phyloP scores from a whole-genome alignment of 305 asterid species.

The Lippia alba region DNA sequence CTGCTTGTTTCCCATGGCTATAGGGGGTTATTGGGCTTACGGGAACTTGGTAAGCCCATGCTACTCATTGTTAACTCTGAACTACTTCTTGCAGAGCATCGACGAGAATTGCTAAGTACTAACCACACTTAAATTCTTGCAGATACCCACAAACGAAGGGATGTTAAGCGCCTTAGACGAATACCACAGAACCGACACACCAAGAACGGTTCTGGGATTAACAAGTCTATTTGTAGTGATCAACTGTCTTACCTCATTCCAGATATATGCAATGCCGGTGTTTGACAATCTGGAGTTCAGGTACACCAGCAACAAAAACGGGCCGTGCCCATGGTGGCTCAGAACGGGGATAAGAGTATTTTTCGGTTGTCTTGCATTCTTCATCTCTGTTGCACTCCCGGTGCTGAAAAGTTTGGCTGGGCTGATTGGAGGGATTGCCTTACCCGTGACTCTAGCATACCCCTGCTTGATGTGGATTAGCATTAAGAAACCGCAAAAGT shows the following conservation, averaged over 20 bases:
- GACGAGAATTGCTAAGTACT: neutral
- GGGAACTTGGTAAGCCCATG: slow-evolving; percentile 60
- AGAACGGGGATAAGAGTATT: slow-evolving; percentile 52
- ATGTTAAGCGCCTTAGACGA: slow-evolving; percentile 62
- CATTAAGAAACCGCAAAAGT: slow-evolving; percentile 65
- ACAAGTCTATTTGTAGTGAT: slow-evolving; percentile 68
- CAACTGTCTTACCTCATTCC: slow-evolving; percentile 82
- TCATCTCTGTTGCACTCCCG: slow-evolving; percentile 82
- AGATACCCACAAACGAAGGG: slow-evolving; percentile 82
- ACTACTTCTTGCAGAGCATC: no score
- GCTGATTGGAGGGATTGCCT: slow-evolving; percentile 73
- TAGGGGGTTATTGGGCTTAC: slow-evolving; percentile 91
- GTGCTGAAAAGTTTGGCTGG: slow-evolving; percentile 78
- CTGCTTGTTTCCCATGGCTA: slow-evolving; percentile 86
- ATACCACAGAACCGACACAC: slow-evolving; percentile 60
- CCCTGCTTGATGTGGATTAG: slow-evolving; percentile 86
- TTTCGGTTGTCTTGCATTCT: slow-evolving; percentile 70
- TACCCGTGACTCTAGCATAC: slow-evolving; percentile 76
- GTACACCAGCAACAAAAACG: slow-evolving; percentile 68
- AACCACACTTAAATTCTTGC: slow-evolving; percentile 25
- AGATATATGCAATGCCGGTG: slow-evolving; percentile 86
- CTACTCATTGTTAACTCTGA: no score
- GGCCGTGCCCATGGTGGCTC: slow-evolving; percentile 86
- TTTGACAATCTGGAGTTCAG: slow-evolving; percentile 81
- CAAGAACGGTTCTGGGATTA: slow-evolving; percentile 51